Base-by-base conservation (phyloP, 192 early-diverging fungal species). In the Fimicolochytrium jonesii region DNA sequence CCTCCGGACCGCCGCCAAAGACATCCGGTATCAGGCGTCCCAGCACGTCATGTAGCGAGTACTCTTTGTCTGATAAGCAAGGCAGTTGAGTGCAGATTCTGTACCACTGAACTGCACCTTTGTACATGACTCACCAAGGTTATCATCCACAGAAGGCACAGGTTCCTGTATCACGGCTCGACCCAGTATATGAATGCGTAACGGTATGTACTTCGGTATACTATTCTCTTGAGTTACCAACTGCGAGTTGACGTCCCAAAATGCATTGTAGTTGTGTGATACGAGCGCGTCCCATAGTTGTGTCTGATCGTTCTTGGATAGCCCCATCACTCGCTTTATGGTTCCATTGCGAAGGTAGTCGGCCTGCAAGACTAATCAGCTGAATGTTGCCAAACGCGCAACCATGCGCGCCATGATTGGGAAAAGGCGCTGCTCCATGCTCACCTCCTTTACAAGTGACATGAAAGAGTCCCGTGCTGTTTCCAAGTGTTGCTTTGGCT, bases 371-470 rank as follows among this genome's bases (percentile, higher is more conserved):
- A 11, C 10, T 42, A 28, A 3, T 26, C 29, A 34, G 53, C 15
- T 13, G 1, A 9, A 0, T 1, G 25, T 22, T 33, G 53, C 10
- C 33, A 34, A n/a, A 1, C 53, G 9, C 25, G 11, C 17, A 17
- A 1, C 32, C 0, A 68, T 35, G 15, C 15, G 47, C n/a, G n/a
- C n/a, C n/a, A n/a, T n/a, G n/a, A n/a, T 32, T 11, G 30, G 32
- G 29, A 65, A 33, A 3, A 11, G 22, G 32, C 15, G 3, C 9
- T 39, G 10, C 37, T 17, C 17, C 20, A 41, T 10, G 13, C 33
- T 47, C 20, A 81, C 85, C 76, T 94, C 92, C 70, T 94, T 94
- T 62, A 90, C 78, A 83, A 87, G 85, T 10, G 90, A 86, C 90
- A 94, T 94, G 64, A 86, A 90, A 67, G 87, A 88, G 58, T 91